Base-by-base conservation (phyloP, 208 protist species). In the Crithidia fasciculata region DNA sequence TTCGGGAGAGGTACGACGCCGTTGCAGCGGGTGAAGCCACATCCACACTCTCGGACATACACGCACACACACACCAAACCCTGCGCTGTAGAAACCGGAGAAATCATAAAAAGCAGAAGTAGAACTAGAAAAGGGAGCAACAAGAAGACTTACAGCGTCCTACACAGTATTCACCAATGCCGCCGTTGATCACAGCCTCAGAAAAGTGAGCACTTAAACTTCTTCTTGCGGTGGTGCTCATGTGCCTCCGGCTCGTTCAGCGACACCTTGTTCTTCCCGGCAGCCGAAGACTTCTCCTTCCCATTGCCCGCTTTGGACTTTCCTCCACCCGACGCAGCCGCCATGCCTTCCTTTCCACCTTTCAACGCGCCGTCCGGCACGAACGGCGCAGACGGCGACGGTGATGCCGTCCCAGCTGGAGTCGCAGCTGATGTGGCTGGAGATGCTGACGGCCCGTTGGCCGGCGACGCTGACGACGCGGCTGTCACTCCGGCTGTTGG, bases 181-280 rank as follows among this genome's bases (percentile, higher is more conserved):
- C 28, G 28, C 28, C 28, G 28, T 28, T 37, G 19, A 72, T 28
- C 16, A 16, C 15, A 18, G 2, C 52, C 8, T 53, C 44, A 74
- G 50, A 45, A 69, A 2, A 74, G 56, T 0, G 55, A 60, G 62
- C 67, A 77, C 62, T 65, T 80, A 54, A 67, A 70, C 0, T 53
- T 66, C 62, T 74, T 80, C 28, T 80, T 80, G 61, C 58, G 65
- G n/a, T 69, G 69, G 10, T 50, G 68, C 12, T 52, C 40, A 28
- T 43, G 61, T 28, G 12, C 8, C 8, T 62, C 52, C 1, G 44
- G n/a, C 45, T 80, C 74, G 41, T 28, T 74, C 39, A 80, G 62
- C 5, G 61, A 57, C 10, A 80, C 74, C 15, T 66, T 74, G 5
- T 62, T 72, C 47, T 69, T 80, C 16, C 39, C 2, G 13, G 44